phyloP scores from a whole-genome alignment of 192 early-diverging fungal species.

The Borealophlyctis nickersoniae region DNA sequence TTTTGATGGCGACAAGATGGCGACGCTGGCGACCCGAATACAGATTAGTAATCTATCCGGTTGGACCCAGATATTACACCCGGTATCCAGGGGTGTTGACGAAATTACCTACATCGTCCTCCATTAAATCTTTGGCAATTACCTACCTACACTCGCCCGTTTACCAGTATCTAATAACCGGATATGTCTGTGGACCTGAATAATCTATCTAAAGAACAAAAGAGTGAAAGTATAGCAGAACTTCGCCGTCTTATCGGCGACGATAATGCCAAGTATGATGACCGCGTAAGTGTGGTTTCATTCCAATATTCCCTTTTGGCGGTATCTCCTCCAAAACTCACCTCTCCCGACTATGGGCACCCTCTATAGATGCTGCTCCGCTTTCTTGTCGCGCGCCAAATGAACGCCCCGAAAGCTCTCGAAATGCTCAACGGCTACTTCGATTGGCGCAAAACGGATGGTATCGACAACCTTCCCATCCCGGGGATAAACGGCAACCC shows the following conservation, averaged over 20 bases:
- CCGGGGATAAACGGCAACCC: conserved; percentile 26
- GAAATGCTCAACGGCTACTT: conserved; percentile 31
- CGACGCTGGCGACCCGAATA: too few species aligned
- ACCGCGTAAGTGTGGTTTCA: background rate
- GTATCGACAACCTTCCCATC: conserved; percentile 32
- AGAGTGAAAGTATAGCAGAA: conserved; percentile 7
- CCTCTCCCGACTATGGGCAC: background rate
- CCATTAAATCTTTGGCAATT: too few species aligned
- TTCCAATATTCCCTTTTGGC: background rate
- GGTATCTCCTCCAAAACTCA: background rate
- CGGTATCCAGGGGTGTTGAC: too few species aligned
- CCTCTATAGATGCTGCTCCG: conserved; percentile 22
- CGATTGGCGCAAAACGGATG: conserved; percentile 28
- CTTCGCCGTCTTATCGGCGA: conserved; percentile 19
- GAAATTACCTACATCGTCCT: too few species aligned
- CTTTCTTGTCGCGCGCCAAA: conserved; percentile 35
- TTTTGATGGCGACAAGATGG: too few species aligned
- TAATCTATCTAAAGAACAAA: conserved; percentile 16
- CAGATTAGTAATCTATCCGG: too few species aligned
- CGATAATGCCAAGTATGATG: conserved; percentile 13
- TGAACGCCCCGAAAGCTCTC: conserved; percentile 26
- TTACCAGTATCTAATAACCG: too few species aligned
- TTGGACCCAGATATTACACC: too few species aligned
- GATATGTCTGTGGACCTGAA: conserved; percentile 22
- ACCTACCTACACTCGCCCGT: too few species aligned